Conservation (phyloP, 2,329 filamentous ascomycete genomes). For the Exserohilum turcica region DNA sequence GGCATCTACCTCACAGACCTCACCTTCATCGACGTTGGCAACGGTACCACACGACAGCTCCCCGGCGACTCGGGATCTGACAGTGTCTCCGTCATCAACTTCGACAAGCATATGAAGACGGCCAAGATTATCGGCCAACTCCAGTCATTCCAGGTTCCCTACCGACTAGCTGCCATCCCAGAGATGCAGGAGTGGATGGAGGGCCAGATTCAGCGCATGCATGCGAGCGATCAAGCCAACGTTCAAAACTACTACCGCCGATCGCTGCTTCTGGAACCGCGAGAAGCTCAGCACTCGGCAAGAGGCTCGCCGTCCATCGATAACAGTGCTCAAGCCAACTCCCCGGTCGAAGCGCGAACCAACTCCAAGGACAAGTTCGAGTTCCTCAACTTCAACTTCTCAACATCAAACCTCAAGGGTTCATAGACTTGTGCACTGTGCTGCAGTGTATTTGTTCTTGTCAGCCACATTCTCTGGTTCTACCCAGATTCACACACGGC, state of each 20-base stretch:
- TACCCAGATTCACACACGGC: slow-evolving; percentile 12
- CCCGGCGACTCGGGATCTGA: slow-evolving; percentile 62
- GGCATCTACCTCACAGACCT: slow-evolving; percentile 96
- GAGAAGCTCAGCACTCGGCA: slow-evolving; percentile 54
- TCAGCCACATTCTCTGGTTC: slow-evolving; percentile 18
- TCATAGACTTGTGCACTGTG: slow-evolving; percentile 31
- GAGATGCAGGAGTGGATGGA: slow-evolving; percentile 95
- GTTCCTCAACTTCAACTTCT: slow-evolving; percentile 47
- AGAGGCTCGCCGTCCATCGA: slow-evolving; percentile 36
- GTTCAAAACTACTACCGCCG: slow-evolving; percentile 77
- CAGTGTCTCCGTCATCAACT: slow-evolving; percentile 88
- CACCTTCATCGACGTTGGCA: slow-evolving; percentile 94
- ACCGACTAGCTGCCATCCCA: slow-evolving; percentile 78
- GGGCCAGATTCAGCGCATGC: slow-evolving; percentile 77
- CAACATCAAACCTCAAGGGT: slow-evolving; percentile 39
- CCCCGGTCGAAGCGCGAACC: slow-evolving; percentile 37
- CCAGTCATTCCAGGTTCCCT: slow-evolving; percentile 94
- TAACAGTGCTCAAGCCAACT: slow-evolving; percentile 29
- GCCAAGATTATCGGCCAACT: slow-evolving; percentile 95
- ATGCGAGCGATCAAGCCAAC: slow-evolving; percentile 65
- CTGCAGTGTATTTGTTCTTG: slow-evolving; percentile 22
- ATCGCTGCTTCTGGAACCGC: slow-evolving; percentile 81
- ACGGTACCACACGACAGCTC: slow-evolving; percentile 81
- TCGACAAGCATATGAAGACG: slow-evolving; percentile 94
- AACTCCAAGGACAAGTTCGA: slow-evolving; percentile 46